Evolutionary conservation across 495 filamentous ascomycete species (phyloP).

Genomic region (Pyronema omphalodes): DNA sequence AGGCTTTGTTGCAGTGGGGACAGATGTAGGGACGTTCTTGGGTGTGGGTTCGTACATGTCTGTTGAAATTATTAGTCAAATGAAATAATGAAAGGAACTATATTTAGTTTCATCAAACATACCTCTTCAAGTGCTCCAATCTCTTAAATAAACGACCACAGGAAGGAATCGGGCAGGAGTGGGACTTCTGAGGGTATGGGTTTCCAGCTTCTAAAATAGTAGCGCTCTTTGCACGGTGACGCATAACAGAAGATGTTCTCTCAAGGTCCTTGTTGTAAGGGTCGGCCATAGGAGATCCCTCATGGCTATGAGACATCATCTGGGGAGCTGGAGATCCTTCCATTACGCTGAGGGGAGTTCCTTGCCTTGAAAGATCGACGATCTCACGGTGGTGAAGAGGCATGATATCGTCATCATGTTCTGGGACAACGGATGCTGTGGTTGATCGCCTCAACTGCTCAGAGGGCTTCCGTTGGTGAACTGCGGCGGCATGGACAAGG

Average conservation of each 20-base stretch:
- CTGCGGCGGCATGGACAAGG: slow-evolving; percentile 39
- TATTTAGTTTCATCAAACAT: slow-evolving; percentile 28
- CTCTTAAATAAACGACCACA: slow-evolving; percentile 97
- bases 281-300: slow-evolving; percentile 36
- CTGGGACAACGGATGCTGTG: slow-evolving; percentile 75
- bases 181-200: slow-evolving; percentile 91
- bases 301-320: slow-evolving; percentile 43
- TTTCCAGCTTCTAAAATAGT: slow-evolving; percentile 81
- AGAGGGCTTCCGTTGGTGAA: slow-evolving; percentile 25
- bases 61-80: slow-evolving; percentile 30
- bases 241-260: slow-evolving; percentile 51
- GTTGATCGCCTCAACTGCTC: slow-evolving; percentile 62
- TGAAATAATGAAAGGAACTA: not conserved
- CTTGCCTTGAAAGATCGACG: slow-evolving; percentile 68
- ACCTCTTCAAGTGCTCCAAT: slow-evolving; percentile 97
- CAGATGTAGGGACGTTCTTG: slow-evolving; percentile 97
- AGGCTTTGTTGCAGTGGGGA: slow-evolving; percentile 93
- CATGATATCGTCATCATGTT: slow-evolving; percentile 36
- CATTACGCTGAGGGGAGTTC: slow-evolving; percentile 64
- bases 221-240: slow-evolving; percentile 69
- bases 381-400: slow-evolving; percentile 53
- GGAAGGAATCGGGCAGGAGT: slow-evolving; percentile 96
- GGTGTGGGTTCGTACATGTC: slow-evolving; percentile 97
- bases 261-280: slow-evolving; percentile 37
- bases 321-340: slow-evolving; percentile 62